These are phyloP conservation scores for Mychonastes homosphaera DNA, from an alignment of 139 green algal species.

Conservation along the genomic window DNA sequence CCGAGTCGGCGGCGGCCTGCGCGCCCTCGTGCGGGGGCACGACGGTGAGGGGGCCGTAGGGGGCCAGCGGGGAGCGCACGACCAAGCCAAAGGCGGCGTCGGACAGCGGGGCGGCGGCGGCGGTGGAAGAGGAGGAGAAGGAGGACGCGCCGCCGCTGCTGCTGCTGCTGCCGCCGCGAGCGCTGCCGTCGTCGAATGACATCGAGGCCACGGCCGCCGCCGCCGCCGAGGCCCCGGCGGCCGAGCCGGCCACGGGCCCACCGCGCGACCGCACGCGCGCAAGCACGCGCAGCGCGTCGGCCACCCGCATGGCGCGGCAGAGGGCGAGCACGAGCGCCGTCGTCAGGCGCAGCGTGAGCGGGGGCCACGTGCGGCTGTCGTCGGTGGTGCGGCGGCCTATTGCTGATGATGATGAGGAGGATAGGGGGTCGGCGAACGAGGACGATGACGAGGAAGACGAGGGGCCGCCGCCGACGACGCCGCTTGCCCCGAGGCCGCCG, in stretches of 20 bases:
- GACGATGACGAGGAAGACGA: constrained; percentile 1
- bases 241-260: no score
- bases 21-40: constrained; percentile 78
- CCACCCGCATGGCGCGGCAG: constrained; percentile 48
- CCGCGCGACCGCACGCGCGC: constrained; percentile 47
- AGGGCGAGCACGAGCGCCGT: constrained; percentile 56
- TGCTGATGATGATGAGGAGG: neutral
- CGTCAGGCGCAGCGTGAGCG: constrained; percentile 38
- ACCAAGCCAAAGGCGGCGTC: constrained; percentile 66
- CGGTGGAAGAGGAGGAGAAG: no score
- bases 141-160: no score
- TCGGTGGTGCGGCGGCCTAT: constrained; percentile 8
- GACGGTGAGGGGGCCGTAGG: constrained; percentile 57
- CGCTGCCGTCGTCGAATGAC: no score
- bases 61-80: constrained; percentile 55
- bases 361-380: constrained; percentile 39
- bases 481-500: neutral
- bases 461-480: neutral
- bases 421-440: neutral
- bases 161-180: constrained; percentile 1
- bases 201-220: no score
- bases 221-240: no score
- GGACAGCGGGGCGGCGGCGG: no score
- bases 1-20: constrained; percentile 54
- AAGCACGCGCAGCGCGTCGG: constrained; percentile 51